Evolutionary conservation across 306 rosid species (phyloP).

Genomic region (Vigna unguiculata): DNA sequence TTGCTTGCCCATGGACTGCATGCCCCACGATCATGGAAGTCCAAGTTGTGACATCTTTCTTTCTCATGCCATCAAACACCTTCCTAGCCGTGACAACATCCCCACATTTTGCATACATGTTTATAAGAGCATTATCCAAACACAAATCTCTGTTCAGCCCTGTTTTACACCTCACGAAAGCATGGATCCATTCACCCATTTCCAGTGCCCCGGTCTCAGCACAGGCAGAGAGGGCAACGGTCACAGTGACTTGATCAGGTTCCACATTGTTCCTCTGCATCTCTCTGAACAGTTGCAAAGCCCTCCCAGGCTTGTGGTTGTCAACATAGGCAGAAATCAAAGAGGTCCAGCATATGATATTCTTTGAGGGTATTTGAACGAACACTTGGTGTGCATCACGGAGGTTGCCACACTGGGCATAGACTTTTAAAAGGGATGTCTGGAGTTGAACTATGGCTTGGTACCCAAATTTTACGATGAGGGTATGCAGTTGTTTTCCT

Average conservation of each 20-base stretch:
- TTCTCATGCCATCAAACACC: conserved; percentile 56
- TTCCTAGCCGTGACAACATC: conserved; percentile 53
- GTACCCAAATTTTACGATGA: conserved; percentile 56
- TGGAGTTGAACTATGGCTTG: conserved; percentile 56
- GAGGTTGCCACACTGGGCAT: conserved; percentile 41
- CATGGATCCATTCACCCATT: conserved; percentile 62
- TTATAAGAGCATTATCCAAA: conserved; percentile 61
- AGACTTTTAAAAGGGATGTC: conserved; percentile 55
- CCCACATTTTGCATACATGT: conserved; percentile 71
- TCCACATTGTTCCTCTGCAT: conserved; percentile 60
- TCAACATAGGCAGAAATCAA: conserved; percentile 70
- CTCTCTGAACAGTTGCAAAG: conserved; percentile 55
- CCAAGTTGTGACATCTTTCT: conserved; percentile 70
- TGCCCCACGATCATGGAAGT: conserved; percentile 76
- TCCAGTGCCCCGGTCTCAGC: conserved; percentile 61
- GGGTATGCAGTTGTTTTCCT: conserved; percentile 60
- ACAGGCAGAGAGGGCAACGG: conserved; percentile 65
- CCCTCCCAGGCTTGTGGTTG: conserved; percentile 52
- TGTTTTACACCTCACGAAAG: conserved; percentile 38
- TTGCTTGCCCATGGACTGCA: conserved; percentile 63
- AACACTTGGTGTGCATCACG: conserved; percentile 51
- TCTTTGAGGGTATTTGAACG: conserved; percentile 54
- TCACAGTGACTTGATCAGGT: conserved; percentile 59
- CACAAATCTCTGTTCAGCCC: conserved; percentile 49
- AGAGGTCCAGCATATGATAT: conserved; percentile 58